Conservation (phyloP, 2,329 filamentous ascomycete genomes). For the Fusarium neocosmosporiellum region DNA sequence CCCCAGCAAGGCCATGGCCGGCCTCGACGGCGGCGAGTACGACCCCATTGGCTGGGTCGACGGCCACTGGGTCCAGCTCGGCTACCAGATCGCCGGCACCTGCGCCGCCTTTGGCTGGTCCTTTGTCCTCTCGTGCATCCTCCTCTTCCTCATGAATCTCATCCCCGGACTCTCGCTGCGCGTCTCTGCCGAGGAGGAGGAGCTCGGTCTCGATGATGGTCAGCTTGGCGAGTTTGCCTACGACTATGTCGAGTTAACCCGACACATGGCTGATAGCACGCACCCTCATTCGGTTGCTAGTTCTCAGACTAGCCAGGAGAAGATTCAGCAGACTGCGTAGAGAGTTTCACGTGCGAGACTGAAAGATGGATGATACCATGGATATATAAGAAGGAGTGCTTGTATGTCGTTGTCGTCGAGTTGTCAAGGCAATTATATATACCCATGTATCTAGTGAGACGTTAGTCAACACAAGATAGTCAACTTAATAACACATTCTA, state of each 20-base stretch:
- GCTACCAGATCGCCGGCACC: conserved; percentile 77
- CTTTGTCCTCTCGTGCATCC: conserved; percentile 74
- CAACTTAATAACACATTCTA: background rate
- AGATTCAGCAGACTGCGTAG: conserved; percentile 32
- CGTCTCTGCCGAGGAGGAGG: conserved; percentile 73
- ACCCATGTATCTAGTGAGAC: background rate
- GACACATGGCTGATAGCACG: conserved; percentile 66
- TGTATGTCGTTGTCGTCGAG: background rate
- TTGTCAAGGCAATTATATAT: background rate
- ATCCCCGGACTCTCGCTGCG: conserved; percentile 77
- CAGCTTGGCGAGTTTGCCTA: conserved; percentile 87
- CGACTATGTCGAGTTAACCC: conserved; percentile 79
- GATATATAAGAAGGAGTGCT: background rate
- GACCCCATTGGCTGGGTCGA: conserved; percentile 76
- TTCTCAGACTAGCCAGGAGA: conserved; percentile 46
- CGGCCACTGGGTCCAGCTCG: conserved; percentile 76
- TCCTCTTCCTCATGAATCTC: conserved; percentile 77
- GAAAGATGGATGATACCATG: background rate
- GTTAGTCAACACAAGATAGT: background rate
- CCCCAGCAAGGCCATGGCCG: conserved; percentile 73
- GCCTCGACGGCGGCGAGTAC: conserved; percentile 73
- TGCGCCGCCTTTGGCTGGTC: conserved; percentile 73
- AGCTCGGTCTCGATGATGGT: conserved; percentile 77
- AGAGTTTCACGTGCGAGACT: background rate
- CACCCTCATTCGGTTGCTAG: conserved; percentile 36